These are phyloP conservation scores for Aspergillus neoniger DNA, from an alignment of 2,329 filamentous ascomycete genomes.

Conservation along the genomic window DNA sequence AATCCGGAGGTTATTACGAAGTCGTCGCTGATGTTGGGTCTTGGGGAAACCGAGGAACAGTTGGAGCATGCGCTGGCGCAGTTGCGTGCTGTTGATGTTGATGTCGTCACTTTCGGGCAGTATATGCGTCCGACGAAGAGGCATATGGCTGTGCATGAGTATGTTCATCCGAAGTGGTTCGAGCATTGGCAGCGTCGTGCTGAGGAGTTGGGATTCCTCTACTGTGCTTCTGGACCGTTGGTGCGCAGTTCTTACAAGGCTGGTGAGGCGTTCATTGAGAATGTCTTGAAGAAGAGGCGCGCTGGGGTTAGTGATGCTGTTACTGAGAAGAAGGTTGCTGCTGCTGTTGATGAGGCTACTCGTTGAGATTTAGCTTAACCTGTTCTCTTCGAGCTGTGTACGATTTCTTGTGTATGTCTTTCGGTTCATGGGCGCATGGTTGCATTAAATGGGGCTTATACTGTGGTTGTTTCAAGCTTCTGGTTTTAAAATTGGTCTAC, in stretches of 20 bases:
- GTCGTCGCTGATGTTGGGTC: slow-evolving; percentile 93
- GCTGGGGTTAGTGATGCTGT: slow-evolving; percentile 28
- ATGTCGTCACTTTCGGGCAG: slow-evolving; percentile 98
- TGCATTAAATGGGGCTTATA: slow-evolving; percentile 5
- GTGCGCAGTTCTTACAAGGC: slow-evolving; percentile 97
- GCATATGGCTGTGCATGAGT: slow-evolving; percentile 95
- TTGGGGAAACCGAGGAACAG: slow-evolving; percentile 89
- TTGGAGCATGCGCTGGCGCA: slow-evolving; percentile 77
- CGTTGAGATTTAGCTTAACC: slow-evolving; percentile 24
- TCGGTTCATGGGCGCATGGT: slow-evolving; percentile 18
- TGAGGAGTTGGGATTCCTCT: slow-evolving; percentile 92
- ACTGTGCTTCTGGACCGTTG: slow-evolving; percentile 89
- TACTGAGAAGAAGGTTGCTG: slow-evolving; percentile 27
- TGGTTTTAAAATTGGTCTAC: background rate
- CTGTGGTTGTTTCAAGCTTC: slow-evolving; percentile 1
- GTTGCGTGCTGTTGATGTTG: slow-evolving; percentile 76
- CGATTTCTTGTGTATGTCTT: slow-evolving; percentile 8
- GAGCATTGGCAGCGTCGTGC: slow-evolving; percentile 89
- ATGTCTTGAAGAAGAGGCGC: slow-evolving; percentile 81
- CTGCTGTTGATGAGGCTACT: slow-evolving; percentile 29
- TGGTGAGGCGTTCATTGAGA: slow-evolving; percentile 97
- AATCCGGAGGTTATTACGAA: slow-evolving; percentile 87
- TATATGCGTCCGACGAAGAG: slow-evolving; percentile 99
- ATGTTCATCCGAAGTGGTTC: slow-evolving; percentile 87
- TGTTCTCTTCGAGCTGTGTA: background rate